Evolutionary conservation across 164 flowering plant species (phyloP).

Genomic region (Umbilicus rupestris): DNA sequence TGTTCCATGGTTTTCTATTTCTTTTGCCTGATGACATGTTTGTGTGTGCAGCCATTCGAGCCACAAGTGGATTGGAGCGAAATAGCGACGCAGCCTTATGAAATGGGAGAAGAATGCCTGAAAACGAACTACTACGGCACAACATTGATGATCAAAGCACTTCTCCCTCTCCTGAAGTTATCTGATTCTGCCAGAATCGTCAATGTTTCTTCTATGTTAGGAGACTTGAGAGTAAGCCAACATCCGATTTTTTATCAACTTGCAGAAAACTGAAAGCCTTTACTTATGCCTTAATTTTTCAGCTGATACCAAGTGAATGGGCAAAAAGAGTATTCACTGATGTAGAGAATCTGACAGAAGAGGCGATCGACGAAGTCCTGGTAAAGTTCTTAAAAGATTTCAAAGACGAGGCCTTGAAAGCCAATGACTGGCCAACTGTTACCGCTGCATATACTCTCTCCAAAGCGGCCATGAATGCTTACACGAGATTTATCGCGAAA

Average conservation of each 20-base stretch:
- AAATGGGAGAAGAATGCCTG: slow-evolving; percentile 31
- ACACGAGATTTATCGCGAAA: slow-evolving; percentile 15
- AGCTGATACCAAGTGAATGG: slow-evolving; percentile 19
- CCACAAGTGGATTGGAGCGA: slow-evolving; percentile 12
- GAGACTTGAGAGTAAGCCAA: slow-evolving; percentile 27
- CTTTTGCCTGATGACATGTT: background rate
- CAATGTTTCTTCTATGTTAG: slow-evolving; percentile 34
- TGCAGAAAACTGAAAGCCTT: background rate
- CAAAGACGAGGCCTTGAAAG: slow-evolving; percentile 22
- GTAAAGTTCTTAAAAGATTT: slow-evolving; percentile 24
- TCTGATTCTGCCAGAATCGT: slow-evolving; percentile 49
- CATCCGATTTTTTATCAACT: background rate
- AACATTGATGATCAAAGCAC: slow-evolving; percentile 33
- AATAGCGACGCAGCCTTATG: slow-evolving; percentile 17
- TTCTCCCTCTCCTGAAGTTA: slow-evolving; percentile 35
- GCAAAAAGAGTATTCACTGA: slow-evolving; percentile 20
- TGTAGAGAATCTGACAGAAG: slow-evolving; percentile 32
- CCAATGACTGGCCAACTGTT: slow-evolving; percentile 29
- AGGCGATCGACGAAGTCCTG: slow-evolving; percentile 30
- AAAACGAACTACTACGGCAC: slow-evolving; percentile 46
- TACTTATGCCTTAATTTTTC: slow-evolving; percentile 3
- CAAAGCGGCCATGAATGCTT: slow-evolving; percentile 22
- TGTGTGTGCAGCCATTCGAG: slow-evolving; percentile 15
- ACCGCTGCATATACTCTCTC: slow-evolving; percentile 13
- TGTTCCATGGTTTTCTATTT: background rate